Base-by-base conservation (phyloP, 2,329 filamentous ascomycete genomes). In the Rutstroemia sydowiana region DNA sequence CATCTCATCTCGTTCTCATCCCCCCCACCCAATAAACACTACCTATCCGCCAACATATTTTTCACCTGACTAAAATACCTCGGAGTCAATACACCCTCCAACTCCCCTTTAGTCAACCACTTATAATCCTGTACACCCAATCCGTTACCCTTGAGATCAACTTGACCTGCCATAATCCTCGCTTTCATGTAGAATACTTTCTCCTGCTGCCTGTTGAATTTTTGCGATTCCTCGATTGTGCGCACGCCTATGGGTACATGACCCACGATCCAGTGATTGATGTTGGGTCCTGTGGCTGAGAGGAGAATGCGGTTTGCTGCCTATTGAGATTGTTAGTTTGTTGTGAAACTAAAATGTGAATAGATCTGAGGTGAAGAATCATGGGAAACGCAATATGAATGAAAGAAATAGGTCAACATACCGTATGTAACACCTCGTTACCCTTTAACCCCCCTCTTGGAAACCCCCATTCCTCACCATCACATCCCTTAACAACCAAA, bases 221-320 rank as follows among this genome's bases (percentile, higher is more conserved):
- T 20, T 30, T 68, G 67, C 65, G 76, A 71, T 61, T 76, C 76
- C 57, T 81, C 72, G 55, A 73, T 73, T 59, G 87, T 75, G 64
- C 87, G 72, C 71, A 96, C 87, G 23, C 91, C 92, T 53, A 96
- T 79, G 10, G 93, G 93, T 53, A 87, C 86, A 63, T 90, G 90
- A 55, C 90, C 92, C 47, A 98, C 87, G 61, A 97, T 81, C 91
- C 93, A 98, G 51, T 90, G 96, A 75, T 97, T 97, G 91, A 98
- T 97, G 76, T 98, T 95, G 55, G 87, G 73, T 53, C 93, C 93
- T 9, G 85, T 90, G 3, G 88, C 76, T 63, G 88, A 77, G 48
- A 84, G 75, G 21, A 97, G 76, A 50, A 90, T 82, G 55, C 90
- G 81, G 66, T 89, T 81, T 34, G 92, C 90, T 41, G 88, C 84